Conservation (phyloP, 345 rosid species). For the Citrus australasica region DNA sequence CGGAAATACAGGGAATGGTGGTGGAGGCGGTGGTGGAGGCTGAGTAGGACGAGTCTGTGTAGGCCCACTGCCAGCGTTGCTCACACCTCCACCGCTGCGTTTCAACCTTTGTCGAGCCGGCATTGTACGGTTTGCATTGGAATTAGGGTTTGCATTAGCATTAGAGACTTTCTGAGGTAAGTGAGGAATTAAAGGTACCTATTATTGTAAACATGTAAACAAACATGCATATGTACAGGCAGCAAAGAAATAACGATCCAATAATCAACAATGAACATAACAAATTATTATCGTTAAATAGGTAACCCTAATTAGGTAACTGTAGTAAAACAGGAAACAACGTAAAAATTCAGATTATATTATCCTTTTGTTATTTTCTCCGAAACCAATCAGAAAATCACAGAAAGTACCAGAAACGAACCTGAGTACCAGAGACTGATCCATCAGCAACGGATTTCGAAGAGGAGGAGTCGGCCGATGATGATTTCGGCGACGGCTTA, state of each 20-base stretch:
- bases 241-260: not conserved
- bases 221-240: not conserved
- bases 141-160: constrained; percentile 33
- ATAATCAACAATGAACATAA: not conserved
- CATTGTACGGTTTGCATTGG: constrained; percentile 23
- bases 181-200: constrained; percentile 32
- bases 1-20: constrained; percentile 30
- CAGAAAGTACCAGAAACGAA: constrained; percentile 1
- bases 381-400: not conserved
- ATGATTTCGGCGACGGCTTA: constrained; percentile 39
- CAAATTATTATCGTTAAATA: not conserved
- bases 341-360: not conserved
- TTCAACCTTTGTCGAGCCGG: constrained; percentile 34
- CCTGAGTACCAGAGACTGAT: constrained; percentile 47
- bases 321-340: not conserved
- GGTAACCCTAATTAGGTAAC: not conserved
- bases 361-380: constrained; percentile 1
- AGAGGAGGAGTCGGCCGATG: constrained; percentile 28
- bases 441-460: constrained; percentile 37
- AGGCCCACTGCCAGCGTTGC: constrained; percentile 30
- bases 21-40: constrained; percentile 41
- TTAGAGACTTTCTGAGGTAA: constrained; percentile 30
- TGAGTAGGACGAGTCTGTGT: constrained; percentile 28
- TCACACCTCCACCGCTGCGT: constrained; percentile 30
- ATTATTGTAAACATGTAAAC: not conserved